phyloP scores from a whole-genome alignment of 805 yeast genomes.

The Yarrowia porcina region DNA sequence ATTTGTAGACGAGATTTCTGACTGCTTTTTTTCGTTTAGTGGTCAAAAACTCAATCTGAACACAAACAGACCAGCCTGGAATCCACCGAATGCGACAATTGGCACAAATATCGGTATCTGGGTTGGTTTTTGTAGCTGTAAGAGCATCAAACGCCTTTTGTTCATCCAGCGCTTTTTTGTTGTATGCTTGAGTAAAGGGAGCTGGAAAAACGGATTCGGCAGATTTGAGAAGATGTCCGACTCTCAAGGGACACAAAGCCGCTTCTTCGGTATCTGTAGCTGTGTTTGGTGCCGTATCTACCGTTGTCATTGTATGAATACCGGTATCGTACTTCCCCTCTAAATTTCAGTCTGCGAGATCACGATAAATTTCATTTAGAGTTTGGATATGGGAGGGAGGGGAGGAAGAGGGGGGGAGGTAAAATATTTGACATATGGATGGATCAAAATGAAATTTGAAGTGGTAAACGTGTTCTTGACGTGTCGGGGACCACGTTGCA shows the following conservation, averaged over 20 bases:
- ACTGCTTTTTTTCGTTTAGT: not conserved
- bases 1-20: not conserved
- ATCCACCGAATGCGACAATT: slow-evolving; percentile 11
- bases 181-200: slow-evolving; percentile 1
- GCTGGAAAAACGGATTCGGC: not conserved
- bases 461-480: too few species aligned
- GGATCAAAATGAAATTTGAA: too few species aligned
- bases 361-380: not conserved
- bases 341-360: not conserved
- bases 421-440: too few species aligned
- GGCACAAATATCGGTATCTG: slow-evolving; percentile 3
- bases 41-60: not conserved
- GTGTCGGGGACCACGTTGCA: too few species aligned
- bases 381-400: not conserved
- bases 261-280: not conserved
- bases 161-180: not conserved
- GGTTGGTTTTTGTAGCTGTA: not conserved
- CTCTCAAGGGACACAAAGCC: not conserved
- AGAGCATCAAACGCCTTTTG: not conserved
- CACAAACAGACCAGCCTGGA: slow-evolving; percentile 11
- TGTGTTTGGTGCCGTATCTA: not conserved
- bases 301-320: not conserved
- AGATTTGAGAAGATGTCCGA: not conserved
- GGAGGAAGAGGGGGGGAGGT: not conserved
- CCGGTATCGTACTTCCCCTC: not conserved